A percentile compares a stretch with the other conserved stretches of the same genome.
Evolutionary conservation across 2,329 filamentous ascomycete species (phyloP).

Genomic region (Blumeriella jaapii): DNA sequence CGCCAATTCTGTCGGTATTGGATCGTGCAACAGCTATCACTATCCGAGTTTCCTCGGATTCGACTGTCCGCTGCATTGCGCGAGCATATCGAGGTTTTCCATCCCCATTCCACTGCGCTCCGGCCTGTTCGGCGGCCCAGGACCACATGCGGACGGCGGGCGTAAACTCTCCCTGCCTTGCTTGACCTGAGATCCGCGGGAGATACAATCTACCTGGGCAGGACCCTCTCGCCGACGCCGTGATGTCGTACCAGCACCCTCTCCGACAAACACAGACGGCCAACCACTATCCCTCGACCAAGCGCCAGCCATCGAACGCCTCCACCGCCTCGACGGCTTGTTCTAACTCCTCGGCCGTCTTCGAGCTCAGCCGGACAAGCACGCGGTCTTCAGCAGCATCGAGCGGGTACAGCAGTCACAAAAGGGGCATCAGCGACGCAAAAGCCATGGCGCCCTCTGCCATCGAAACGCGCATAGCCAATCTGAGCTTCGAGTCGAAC

Average conservation of each 20-base stretch:
- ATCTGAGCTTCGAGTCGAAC: constrained; percentile 31
- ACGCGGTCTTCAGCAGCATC: constrained; percentile 65
- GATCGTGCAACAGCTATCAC: no score
- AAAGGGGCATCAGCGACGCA: constrained; percentile 66
- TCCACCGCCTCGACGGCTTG: constrained; percentile 61
- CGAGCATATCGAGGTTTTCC: constrained; percentile 3
- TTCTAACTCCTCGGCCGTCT: constrained; percentile 38
- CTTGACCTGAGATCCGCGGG: constrained; percentile 9
- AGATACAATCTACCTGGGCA: constrained; percentile 4
- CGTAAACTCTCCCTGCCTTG: constrained; percentile 9
- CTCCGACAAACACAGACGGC: constrained; percentile 44
- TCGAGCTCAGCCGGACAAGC: constrained; percentile 51
- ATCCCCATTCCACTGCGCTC: constrained; percentile 5
- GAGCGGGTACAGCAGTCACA: constrained; percentile 49
- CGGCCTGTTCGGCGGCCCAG: constrained; percentile 15
- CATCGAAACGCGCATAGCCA: constrained; percentile 34
- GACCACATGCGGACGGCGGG: constrained; percentile 15
- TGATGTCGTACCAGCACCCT: constrained; percentile 48
- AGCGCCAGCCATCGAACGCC: constrained; percentile 55
- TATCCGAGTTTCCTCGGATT: no score
- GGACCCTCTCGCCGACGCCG: constrained; percentile 12
- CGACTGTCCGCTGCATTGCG: constrained; percentile 6
- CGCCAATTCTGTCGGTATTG: no score
- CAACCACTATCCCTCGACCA: constrained; percentile 33
- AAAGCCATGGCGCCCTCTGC: constrained; percentile 41